Evolutionary conservation across 2,329 filamentous ascomycete genomes (phyloP).

Genomic region (Nemania sp.): DNA sequence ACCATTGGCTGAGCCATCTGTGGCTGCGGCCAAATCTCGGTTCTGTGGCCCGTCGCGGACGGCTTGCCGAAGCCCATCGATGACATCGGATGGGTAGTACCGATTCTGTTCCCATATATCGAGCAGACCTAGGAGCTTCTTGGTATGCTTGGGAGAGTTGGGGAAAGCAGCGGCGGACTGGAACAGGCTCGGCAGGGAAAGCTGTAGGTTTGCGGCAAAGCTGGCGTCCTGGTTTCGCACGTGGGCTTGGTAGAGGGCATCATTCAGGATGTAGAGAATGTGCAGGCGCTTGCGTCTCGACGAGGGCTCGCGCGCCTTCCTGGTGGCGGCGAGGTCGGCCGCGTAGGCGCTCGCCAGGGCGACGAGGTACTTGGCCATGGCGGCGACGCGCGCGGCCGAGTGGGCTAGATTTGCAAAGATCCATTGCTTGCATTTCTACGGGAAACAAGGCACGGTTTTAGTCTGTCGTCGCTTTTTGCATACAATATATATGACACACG

Average conservation of each 20-base stretch:
- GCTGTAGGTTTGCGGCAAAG: slow-evolving; percentile 69
- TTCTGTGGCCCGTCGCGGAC: slow-evolving; percentile 57
- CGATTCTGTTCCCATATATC: slow-evolving; percentile 75
- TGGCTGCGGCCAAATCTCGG: slow-evolving; percentile 36
- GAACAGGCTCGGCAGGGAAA: slow-evolving; percentile 72
- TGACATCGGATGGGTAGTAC: slow-evolving; percentile 68
- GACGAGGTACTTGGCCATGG: slow-evolving; percentile 80
- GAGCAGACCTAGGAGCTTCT: slow-evolving; percentile 73
- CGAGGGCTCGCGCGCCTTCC: slow-evolving; percentile 62
- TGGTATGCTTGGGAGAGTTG: slow-evolving; percentile 73
- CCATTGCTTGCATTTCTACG: slow-evolving; percentile 89
- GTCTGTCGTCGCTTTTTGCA: too few relatives aligned
- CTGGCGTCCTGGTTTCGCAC: slow-evolving; percentile 61
- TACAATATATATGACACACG: too few relatives aligned
- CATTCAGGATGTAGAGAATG: slow-evolving; percentile 82
- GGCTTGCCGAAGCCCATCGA: slow-evolving; percentile 70
- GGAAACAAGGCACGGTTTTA: too few relatives aligned
- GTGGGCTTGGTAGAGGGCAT: slow-evolving; percentile 78
- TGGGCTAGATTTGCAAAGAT: slow-evolving; percentile 77
- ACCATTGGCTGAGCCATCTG: slow-evolving; percentile 45
- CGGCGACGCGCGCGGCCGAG: slow-evolving; percentile 73
- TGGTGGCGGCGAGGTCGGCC: slow-evolving; percentile 49
- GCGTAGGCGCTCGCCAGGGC: slow-evolving; percentile 73
- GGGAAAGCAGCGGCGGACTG: slow-evolving; percentile 67
- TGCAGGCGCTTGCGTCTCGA: slow-evolving; percentile 77